Base-by-base conservation (phyloP, 148 eudicot genomes). In the Polygonum aviculare region DNA sequence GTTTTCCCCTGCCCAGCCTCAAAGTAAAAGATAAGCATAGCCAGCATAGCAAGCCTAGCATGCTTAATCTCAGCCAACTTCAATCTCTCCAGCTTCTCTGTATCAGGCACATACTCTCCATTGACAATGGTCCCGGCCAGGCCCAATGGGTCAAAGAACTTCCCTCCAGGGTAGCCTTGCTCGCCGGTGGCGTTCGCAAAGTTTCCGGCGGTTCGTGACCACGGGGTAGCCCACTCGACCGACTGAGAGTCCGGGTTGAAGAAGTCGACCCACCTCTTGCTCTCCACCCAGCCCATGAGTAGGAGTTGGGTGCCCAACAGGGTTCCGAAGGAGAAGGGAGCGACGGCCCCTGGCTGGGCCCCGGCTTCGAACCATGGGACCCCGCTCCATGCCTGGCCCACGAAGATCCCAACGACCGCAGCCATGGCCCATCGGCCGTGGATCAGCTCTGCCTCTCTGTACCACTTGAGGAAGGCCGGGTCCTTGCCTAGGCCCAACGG, bases 1-100 rank as follows among this genome's bases (percentile, higher is more conserved):
- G 98, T 94, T 82, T 90, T 90, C 82, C 98, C 98, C 80, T 94
- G 98, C 3, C 93, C 98, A 59, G 98, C 98, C 81, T 94, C 98
- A 72, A 94, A 92, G 86, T 94, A 92, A 82, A 92, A 94, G 40
- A 80, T 85, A 44, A 94, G 83, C 98, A 92, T 94, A 54, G 97
- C 98, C 81, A 94, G 18, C 98, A 94, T 94, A 38, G 98, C 98
- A 77, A 94, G 72, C 78, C 98, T 87, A 40, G 98, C 92, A 79
- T 92, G 98, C 87, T 94, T 94, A 50, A 94, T 92, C 86, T 94
- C 98, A 5, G 98, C 97, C 79, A 94, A 47, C 84, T 94, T 92
- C 79, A 94, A 76, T 83, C 98, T 90, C 45, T 94, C 98, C 10
- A 94, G 87, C 83, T 92, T 94, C 67, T 94, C 98, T 0, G 40